Base-by-base conservation (phyloP, 345 rosid species). In the Sisymbrium irio region DNA sequence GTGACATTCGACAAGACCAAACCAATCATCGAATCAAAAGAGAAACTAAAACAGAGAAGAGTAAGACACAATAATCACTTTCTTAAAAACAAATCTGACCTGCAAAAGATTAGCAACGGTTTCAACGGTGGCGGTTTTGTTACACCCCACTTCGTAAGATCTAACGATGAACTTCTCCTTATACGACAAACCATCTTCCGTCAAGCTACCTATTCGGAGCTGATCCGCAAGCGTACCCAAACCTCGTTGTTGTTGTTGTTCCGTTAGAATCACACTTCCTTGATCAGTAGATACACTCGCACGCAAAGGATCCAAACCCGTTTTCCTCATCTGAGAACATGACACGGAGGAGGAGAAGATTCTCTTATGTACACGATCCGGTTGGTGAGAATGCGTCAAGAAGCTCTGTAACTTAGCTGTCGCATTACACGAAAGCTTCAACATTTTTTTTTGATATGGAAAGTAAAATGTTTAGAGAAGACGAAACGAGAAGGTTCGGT, bases 41-140 rank as follows among this genome's bases (percentile, higher is more conserved):
- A 56, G 20, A 6, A 33, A 33, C n/a, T 28, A 9, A 42, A 42
- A 17, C 17, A 17, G 17, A 44, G 20, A 22, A 3, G n/a, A n/a
- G n/a, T n/a, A 47, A 17, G 2, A 17, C 50, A 46, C 49, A 6
- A 27, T 1, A 27, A 27, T 27, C 28, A 27, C 28, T 27, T 27
- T 27, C 28, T 27, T 20, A 22, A 22, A 56, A 6, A 4, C 20
- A 28, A 62, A 54, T 25, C 61, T 25, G 55, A 88, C 97, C 97
- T 94, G 98, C 73, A 94, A 78, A 35, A 94, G 86, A 88, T 94
- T 94, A 54, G 98, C 98, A 75, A 91, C 80, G 62, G 97, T 92
- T 82, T 92, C 93, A 7, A 92, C 82, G 10, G 97, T 95, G 42
- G 97, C 96, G 58, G 97, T 95, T 84, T 88, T 95, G 77, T 95